These are phyloP conservation scores for Zygosaccharomyces gambellarensis DNA, from an alignment of 805 yeast species.

Conservation along the genomic window DNA sequence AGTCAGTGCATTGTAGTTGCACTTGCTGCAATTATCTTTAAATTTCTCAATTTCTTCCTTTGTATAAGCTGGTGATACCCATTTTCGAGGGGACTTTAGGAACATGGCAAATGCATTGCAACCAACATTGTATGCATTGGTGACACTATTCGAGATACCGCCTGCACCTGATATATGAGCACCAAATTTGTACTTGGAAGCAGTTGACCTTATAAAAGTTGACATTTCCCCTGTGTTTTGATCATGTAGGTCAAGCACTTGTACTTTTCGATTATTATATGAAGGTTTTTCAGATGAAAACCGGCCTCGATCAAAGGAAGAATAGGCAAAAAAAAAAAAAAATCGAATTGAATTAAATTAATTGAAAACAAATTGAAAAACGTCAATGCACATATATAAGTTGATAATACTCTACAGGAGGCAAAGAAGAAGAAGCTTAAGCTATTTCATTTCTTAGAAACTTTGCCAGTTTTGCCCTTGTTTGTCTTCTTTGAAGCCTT, in stretches of 20 bases:
- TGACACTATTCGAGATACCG: constrained; percentile 66
- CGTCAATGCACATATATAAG: not conserved
- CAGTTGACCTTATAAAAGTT: constrained; percentile 41
- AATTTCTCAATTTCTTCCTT: constrained; percentile 65
- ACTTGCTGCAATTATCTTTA: constrained; percentile 53
- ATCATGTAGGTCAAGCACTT: not conserved
- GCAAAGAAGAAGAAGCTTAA: not conserved
- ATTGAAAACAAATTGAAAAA: not conserved
- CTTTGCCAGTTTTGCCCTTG: constrained; percentile 18
- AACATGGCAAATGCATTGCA: constrained; percentile 84
- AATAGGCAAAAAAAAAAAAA: not conserved
- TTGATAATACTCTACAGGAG: not conserved
- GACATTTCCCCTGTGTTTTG: constrained; percentile 15
- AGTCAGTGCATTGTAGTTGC: constrained; percentile 64
- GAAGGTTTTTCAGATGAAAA: not conserved
- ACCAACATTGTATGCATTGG: constrained; percentile 51
- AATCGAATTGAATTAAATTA: no score
- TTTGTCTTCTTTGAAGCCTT: constrained; percentile 25
- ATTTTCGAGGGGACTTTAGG: constrained; percentile 81
- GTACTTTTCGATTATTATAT: not conserved
- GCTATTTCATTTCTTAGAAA: constrained; percentile 20
- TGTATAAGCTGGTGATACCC: constrained; percentile 79
- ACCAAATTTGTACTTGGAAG: constrained; percentile 61
- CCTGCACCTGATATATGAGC: constrained; percentile 87
- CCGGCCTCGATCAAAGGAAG: no score